Percentiles rank a stretch among this genome's conserved stretches.
phyloP scores from a whole-genome alignment of 2,329 filamentous ascomycete species.

The Fusarium virguliforme region DNA sequence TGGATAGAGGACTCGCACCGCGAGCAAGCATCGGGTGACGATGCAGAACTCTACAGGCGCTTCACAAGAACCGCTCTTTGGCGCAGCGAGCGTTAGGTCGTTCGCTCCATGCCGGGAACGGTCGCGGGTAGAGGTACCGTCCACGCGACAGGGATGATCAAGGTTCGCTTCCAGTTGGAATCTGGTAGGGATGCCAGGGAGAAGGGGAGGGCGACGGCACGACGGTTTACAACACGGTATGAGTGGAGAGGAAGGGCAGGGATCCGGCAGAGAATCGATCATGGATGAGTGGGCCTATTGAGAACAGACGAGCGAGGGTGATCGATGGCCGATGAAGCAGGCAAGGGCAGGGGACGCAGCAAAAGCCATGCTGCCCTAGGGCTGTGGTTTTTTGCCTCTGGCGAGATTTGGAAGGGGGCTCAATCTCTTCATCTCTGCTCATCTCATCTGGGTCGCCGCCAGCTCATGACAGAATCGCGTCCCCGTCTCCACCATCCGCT shows the following conservation, averaged over 20 bases:
- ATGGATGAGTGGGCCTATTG: constrained; percentile 43
- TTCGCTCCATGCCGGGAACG: constrained; percentile 35
- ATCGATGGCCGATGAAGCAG: constrained; percentile 42
- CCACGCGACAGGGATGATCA: constrained; percentile 42
- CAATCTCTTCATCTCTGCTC: constrained; percentile 34
- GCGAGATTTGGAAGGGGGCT: constrained; percentile 31
- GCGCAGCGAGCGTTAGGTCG: constrained; percentile 30
- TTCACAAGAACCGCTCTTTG: constrained; percentile 31
- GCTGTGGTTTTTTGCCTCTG: constrained; percentile 36
- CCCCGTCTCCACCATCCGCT: constrained; percentile 13
- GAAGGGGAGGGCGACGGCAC: constrained; percentile 36
- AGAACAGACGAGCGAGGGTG: constrained; percentile 40
- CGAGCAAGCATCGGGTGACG: constrained; percentile 26
- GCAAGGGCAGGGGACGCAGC: constrained; percentile 30
- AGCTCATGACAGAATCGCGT: constrained; percentile 10
- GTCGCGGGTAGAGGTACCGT: constrained; percentile 43
- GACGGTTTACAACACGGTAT: constrained; percentile 46
- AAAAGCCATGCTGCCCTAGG: constrained; percentile 44
- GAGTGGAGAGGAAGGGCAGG: constrained; percentile 40
- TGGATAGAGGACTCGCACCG: constrained; percentile 10
- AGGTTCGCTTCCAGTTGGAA: constrained; percentile 47
- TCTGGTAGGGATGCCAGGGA: constrained; percentile 36
- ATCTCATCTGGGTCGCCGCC: constrained; percentile 24
- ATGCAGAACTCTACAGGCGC: constrained; percentile 31
- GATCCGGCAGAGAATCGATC: constrained; percentile 48